Evolutionary conservation across 805 yeast species (phyloP), one percentile per base, ranked within the genome.

Genomic region (Kodamaea laetipori): DNA sequence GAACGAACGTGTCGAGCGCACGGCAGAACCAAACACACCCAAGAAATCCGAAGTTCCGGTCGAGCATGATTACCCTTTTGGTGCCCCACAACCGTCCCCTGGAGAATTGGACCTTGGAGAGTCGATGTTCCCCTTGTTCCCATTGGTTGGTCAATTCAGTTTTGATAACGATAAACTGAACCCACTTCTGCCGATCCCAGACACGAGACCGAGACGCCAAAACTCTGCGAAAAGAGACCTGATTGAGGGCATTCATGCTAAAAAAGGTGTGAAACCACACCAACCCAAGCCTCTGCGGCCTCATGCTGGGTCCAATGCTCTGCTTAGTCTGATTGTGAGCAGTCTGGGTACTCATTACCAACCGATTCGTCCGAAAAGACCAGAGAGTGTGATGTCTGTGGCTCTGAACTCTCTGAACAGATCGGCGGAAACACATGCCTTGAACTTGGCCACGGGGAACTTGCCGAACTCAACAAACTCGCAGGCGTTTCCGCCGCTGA

Each of bases 51-150:
- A 30, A n/a, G 19, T 30, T n/a, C 34, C 33, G 16, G 34, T 16
- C 34, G 23, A 28, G 13, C 33, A 27, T 13, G 40, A 37, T 25
- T 37, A 37, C 32, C 43, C 37, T 8, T 40, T 33, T 27, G 44
- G 39, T 6, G 43, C 25, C 10, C 37, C 37, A 18, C 31, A 39
- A 11, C 18, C 34, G 13, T 48, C 52, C 9, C 52, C 52, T 2
- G 40, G 39, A 12, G 52, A 48, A 31, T 47, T 60, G 40, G 67
- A 64, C 37, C 40, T 57, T 37, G 60, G 61, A 43, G 69, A 65
- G 38, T 57, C 58, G 38, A 64, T 66, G 64, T 70, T 68, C 44
- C 76, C 76, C 3, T 59, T 71, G 16, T 70, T 70, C 37, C 74
- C 76, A 3, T 55, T 71, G 43, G 67, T 71, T 12, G 76, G 75